Evolutionary conservation across 208 protist species (phyloP).

Genomic region (Trypanosoma theileri): DNA sequence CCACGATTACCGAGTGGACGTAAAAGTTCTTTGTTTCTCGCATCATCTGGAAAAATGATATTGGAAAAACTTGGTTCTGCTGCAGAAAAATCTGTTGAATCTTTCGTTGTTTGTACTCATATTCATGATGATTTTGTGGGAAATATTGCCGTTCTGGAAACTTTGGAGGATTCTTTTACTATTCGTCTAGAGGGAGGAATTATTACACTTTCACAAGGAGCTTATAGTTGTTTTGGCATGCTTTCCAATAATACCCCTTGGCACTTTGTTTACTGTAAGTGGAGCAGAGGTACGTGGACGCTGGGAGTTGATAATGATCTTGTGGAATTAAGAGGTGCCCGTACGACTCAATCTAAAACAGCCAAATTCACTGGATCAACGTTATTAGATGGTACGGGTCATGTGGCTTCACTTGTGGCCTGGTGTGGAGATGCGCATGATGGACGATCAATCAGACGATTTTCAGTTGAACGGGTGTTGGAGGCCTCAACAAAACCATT

Average conservation of each 20-base stretch:
- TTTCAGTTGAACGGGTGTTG: conserved; percentile 26
- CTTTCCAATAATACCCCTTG: conserved; percentile 48
- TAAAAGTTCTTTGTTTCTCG: conserved; percentile 35
- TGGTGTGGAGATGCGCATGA: conserved; percentile 15
- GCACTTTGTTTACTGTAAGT: conserved; percentile 66
- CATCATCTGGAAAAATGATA: conserved; percentile 21
- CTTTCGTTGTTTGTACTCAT: conserved; percentile 62
- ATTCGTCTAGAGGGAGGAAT: conserved; percentile 31
- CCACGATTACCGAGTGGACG: conserved; percentile 60
- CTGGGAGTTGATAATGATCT: conserved; percentile 57
- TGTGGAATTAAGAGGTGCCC: conserved; percentile 57
- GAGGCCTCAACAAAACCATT: conserved; percentile 40
- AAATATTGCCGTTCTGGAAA: conserved; percentile 44
- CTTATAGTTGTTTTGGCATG: conserved; percentile 49
- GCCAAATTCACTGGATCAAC: conserved; percentile 41
- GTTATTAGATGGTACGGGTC: conserved; percentile 61
- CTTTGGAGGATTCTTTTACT: conserved; percentile 39
- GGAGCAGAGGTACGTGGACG: conserved; percentile 64
- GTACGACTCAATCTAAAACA: conserved; percentile 47
- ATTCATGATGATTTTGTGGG: conserved; percentile 65
- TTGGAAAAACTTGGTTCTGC: conserved; percentile 23
- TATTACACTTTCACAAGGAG: conserved; percentile 46
- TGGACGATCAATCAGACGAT: conserved; percentile 29
- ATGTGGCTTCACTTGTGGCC: conserved; percentile 63
- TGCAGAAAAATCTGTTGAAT: conserved; percentile 39